A percentile compares a stretch with the other conserved stretches of the same genome.
These are phyloP conservation scores for Hemerocallis citrina DNA, from an alignment of 106 monocot genomes.

Conservation along the genomic window DNA sequence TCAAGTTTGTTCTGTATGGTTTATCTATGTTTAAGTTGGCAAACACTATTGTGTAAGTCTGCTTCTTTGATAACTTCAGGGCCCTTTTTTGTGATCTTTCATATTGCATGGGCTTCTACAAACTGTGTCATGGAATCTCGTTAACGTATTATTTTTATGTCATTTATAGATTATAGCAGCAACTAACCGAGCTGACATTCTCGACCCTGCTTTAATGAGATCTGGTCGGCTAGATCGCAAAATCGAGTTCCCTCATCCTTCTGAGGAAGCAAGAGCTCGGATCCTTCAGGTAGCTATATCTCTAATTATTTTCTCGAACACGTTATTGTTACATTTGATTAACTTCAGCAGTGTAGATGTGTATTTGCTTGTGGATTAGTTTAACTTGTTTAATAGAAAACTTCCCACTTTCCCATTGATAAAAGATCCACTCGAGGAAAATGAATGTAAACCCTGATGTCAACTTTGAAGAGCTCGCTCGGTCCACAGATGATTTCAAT, in stretches of 20 bases:
- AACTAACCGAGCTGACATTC: conserved; percentile 88
- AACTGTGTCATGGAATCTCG: no score
- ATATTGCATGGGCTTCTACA: no score
- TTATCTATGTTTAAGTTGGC: no score
- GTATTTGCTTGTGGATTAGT: not conserved
- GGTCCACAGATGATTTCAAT: conserved; percentile 90
- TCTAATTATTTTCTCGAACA: not conserved
- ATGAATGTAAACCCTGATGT: conserved; percentile 97
- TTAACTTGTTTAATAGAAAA: not conserved
- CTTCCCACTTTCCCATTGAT: not conserved
- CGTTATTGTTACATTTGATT: not conserved
- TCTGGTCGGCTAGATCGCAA: conserved; percentile 95
- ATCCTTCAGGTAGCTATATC: conserved; percentile 57
- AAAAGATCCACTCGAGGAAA: conserved; percentile 96
- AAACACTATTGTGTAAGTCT: no score
- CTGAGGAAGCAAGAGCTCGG: conserved; percentile 85
- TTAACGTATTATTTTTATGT: not conserved
- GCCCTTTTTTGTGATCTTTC: no score
- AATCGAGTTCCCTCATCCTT: conserved; percentile 91
- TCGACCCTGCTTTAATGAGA: conserved; percentile 91
- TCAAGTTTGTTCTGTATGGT: no score
- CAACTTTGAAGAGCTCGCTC: conserved; percentile 95
- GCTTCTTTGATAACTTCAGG: no score
- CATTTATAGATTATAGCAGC: conserved; percentile 84
- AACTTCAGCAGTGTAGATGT: not conserved